phyloP scores from a whole-genome alignment of 225 moss, liverwort and hornwort genomes.

The Marchantia paleacea region DNA sequence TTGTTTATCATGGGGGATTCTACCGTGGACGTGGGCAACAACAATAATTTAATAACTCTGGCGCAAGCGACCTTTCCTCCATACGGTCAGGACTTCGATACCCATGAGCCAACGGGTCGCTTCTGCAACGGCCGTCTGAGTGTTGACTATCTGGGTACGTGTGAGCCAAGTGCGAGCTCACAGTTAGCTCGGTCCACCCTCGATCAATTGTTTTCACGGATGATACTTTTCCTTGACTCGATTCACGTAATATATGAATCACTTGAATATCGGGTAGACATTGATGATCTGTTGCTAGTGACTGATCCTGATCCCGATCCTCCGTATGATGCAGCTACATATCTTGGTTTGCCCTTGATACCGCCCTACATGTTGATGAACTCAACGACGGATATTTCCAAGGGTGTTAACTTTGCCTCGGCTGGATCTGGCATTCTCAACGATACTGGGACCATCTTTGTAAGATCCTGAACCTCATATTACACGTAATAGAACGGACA shows the following conservation, averaged over 20 bases:
- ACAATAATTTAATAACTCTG: constrained; percentile 51
- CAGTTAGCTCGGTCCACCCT: not conserved
- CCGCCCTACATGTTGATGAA: not conserved
- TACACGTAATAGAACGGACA: not conserved
- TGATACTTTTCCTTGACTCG: too few species aligned
- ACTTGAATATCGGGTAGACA: too few species aligned
- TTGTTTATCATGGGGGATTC: constrained; percentile 68
- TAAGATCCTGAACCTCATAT: constrained; percentile 20
- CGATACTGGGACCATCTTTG: constrained; percentile 73
- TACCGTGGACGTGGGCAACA: constrained; percentile 69
- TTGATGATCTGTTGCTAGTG: too few species aligned
- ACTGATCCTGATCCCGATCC: too few species aligned
- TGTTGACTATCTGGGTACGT: constrained; percentile 7
- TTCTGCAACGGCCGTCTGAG: constrained; percentile 5
- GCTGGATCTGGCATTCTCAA: constrained; percentile 84
- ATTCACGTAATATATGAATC: too few species aligned
- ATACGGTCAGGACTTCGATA: constrained; percentile 47
- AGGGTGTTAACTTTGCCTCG: constrained; percentile 74
- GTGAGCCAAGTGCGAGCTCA: not conserved
- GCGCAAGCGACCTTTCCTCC: constrained; percentile 51
- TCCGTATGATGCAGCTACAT: not conserved
- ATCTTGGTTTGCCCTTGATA: not conserved
- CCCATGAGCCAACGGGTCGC: constrained; percentile 13
- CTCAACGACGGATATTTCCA: not conserved
- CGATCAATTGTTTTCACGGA: not conserved